Evolutionary conservation across 257 asterid genomes (phyloP).

Genomic region (Solanum okadae): DNA sequence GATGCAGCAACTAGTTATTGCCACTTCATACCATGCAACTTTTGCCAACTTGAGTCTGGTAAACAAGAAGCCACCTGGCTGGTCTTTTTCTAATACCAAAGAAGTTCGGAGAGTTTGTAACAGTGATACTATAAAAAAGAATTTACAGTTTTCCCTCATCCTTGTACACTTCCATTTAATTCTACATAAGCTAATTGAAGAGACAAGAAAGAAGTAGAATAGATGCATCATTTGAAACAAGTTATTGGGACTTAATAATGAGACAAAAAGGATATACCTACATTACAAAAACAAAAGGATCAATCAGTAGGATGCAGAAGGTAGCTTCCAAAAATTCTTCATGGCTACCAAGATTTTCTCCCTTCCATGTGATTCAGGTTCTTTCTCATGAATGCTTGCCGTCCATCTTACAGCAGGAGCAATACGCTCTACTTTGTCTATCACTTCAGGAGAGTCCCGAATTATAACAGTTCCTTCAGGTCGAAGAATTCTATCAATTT

Average conservation of each 20-base stretch:
- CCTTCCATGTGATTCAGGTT: constrained; percentile 59
- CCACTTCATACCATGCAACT: background rate
- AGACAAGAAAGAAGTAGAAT: background rate
- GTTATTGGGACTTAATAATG: background rate
- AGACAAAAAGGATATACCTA: constrained; percentile 4
- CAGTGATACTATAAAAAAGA: background rate
- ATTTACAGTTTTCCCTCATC: background rate
- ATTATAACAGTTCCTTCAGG: constrained; percentile 83
- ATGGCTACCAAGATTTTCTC: constrained; percentile 76
- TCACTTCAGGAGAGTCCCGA: constrained; percentile 76
- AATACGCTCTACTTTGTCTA: constrained; percentile 48
- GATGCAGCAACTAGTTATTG: background rate
- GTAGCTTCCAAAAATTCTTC: constrained; percentile 58
- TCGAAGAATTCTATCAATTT: constrained; percentile 84
- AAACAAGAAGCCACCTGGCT: background rate
- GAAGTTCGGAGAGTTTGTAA: background rate
- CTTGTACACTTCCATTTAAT: background rate
- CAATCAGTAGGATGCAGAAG: constrained; percentile 25
- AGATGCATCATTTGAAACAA: background rate
- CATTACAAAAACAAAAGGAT: background rate
- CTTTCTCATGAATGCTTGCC: constrained; percentile 50
- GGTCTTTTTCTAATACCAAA: background rate
- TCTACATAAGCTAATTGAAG: background rate
- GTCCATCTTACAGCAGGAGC: constrained; percentile 77
- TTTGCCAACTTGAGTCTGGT: background rate